These are phyloP conservation scores for Ulota crispa DNA, from an alignment of 225 moss, liverwort and hornwort species.

Conservation along the genomic window DNA sequence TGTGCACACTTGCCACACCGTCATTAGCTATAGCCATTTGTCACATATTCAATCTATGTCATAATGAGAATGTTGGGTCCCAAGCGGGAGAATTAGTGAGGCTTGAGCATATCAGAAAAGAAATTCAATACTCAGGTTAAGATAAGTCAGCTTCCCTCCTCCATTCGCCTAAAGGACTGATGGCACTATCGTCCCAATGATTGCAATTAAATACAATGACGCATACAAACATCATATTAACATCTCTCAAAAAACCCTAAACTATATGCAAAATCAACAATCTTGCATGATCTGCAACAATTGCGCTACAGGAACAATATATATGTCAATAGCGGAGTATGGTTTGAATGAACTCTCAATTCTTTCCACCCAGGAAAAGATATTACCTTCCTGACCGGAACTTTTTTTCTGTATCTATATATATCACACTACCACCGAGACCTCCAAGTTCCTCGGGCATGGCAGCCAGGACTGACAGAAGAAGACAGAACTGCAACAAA, in stretches of 20 bases:
- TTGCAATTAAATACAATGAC: neutral
- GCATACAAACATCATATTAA: neutral
- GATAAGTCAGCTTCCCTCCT: neutral
- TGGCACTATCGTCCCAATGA: neutral
- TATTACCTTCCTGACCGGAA: slow-evolving; percentile 66
- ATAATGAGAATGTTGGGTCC: neutral
- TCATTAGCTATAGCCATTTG: neutral
- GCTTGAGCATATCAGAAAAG: neutral
- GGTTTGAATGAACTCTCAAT: slow-evolving; percentile 1
- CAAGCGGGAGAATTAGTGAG: neutral
- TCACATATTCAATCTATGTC: neutral
- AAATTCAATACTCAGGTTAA: neutral
- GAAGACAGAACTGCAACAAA: slow-evolving; percentile 68
- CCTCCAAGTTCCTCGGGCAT: slow-evolving; percentile 60
- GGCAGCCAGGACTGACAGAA: slow-evolving; percentile 64
- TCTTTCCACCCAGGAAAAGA: neutral
- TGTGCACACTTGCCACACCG: neutral
- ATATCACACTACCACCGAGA: slow-evolving; percentile 65
- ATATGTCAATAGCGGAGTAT: neutral
- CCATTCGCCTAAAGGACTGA: neutral
- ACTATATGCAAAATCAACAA: neutral
- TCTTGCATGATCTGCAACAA: neutral
- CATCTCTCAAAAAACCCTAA: neutral
- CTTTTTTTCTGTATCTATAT: slow-evolving; percentile 79
- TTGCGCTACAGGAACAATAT: neutral